Evolutionary conservation across 768 basidiomycete species (phyloP), one percentile per base, ranked within the genome.

Genomic region (Termitomyces sp.): DNA sequence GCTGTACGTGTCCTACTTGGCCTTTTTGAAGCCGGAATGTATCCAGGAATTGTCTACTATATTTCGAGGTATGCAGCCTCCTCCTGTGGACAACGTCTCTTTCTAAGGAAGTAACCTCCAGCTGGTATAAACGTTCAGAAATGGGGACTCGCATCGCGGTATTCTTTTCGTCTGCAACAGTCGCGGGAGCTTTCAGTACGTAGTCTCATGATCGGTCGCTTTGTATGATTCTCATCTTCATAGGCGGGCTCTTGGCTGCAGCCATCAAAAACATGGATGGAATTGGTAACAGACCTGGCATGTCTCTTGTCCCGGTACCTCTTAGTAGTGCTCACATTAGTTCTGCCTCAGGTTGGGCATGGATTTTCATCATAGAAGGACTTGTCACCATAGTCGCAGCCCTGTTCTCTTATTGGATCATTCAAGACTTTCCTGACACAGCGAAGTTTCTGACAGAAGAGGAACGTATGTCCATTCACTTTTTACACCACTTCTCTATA

Each of bases 41-140:
- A 76, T 70, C 81, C 81, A 46, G 81, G 81, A 9, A 76, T 87
- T 39, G 82, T 86, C 9, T 86, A 81, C 69, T 87, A 83, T 64
- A 78, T 86, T 36, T 83, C 83, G 31, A 82, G 82, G 86, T 78
- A 65, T 61, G 72, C 63, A 22, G n/a, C 9, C 15, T 18, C 15
- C 6, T 50, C 16, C 27, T 30, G 48, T 31, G 36, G n/a, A 50
- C 16, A 31, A 20, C 13, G 22, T 50, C 45, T 45, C 44, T 45
- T 34, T 24, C 30, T 57, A 6, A 9, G 18, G 15, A 9, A 31
- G 15, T 18, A n/a, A 39, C 20, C 4, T 20, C 48, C 57, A 88
- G 87, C 64, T 93, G 91, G 89, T 93, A 93, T 70, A 87, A 84
- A 66, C 84, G 88, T 30, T 79, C 83, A 12, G 92, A 94, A 65